These are phyloP conservation scores for Allantophomopsis cytisporea DNA, from an alignment of 2,329 filamentous ascomycete species.

Conservation along the genomic window DNA sequence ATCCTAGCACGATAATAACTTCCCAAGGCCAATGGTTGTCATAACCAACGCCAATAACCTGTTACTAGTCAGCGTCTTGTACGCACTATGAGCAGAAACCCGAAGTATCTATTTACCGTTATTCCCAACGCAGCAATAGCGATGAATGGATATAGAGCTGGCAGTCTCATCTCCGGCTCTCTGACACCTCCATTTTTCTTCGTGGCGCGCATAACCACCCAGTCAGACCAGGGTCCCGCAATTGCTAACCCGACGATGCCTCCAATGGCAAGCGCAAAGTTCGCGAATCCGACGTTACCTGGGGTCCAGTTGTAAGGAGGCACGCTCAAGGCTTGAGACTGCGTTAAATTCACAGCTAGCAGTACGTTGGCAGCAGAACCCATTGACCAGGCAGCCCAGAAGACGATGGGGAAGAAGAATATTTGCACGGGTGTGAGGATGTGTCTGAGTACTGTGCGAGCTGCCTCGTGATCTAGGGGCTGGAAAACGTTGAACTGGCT, in stretches of 20 bases:
- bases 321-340: slow-evolving; percentile 35
- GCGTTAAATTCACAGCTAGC: slow-evolving; percentile 39
- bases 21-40: slow-evolving; percentile 36
- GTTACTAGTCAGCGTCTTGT: not conserved
- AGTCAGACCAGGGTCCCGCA: slow-evolving; percentile 40
- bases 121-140: slow-evolving; percentile 42
- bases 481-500: no score
- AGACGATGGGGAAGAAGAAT: slow-evolving; percentile 45
- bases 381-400: slow-evolving; percentile 45
- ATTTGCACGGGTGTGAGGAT: slow-evolving; percentile 49
- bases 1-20: slow-evolving; percentile 39
- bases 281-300: slow-evolving; percentile 37
- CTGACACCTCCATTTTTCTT: slow-evolving; percentile 36
- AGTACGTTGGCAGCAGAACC: slow-evolving; percentile 41
- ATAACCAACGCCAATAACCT: slow-evolving; percentile 30
- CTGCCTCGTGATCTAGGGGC: not conserved
- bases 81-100: not conserved
- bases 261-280: slow-evolving; percentile 41
- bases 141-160: slow-evolving; percentile 41
- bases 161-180: slow-evolving; percentile 44
- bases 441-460: slow-evolving; percentile 27
- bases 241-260: slow-evolving; percentile 38
- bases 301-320: slow-evolving; percentile 39
- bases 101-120: slow-evolving; percentile 22
- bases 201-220: slow-evolving; percentile 39